Conservation (phyloP, 352 stramenopile genomes). For the Phytophthora palmivora region DNA sequence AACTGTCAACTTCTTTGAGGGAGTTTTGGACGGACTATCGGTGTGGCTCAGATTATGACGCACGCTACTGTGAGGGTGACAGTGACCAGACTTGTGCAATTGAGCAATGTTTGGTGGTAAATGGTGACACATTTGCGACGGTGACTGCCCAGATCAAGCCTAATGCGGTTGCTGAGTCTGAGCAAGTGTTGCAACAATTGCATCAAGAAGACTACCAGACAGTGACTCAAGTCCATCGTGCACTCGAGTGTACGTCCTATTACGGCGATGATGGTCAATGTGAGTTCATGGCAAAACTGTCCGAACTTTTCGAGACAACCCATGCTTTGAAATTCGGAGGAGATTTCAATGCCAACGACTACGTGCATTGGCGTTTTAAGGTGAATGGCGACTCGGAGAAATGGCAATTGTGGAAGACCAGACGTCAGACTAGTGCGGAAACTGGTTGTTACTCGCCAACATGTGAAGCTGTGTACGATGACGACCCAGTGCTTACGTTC, state of each 20-base stretch:
- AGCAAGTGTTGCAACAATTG: conserved; percentile 49
- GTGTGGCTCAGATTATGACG: conserved; percentile 57
- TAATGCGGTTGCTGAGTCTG: conserved; percentile 34
- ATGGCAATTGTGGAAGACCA: conserved; percentile 58
- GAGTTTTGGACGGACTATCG: conserved; percentile 72
- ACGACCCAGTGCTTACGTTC: conserved; percentile 46
- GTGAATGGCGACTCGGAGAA: conserved; percentile 45
- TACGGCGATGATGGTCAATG: conserved; percentile 39
- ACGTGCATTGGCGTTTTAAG: conserved; percentile 73
- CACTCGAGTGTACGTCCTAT: conserved; percentile 56
- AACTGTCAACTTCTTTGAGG: conserved; percentile 48
- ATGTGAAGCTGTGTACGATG: conserved; percentile 18
- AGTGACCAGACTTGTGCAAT: conserved; percentile 41
- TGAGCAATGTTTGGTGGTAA: conserved; percentile 63
- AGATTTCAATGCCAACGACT: conserved; percentile 29
- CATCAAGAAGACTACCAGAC: conserved; percentile 47
- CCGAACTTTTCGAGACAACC: conserved; percentile 43
- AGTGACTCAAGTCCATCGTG: conserved; percentile 63
- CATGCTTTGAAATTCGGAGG: conserved; percentile 32
- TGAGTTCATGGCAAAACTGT: conserved; percentile 39
- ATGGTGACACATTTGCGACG: conserved; percentile 51
- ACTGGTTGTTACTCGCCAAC: conserved; percentile 15
- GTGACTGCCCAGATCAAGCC: conserved; percentile 42
- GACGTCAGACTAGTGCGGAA: conserved; percentile 25
- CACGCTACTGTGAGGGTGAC: conserved; percentile 45